Evolutionary conservation across 371 early-diverging fungal species (phyloP).

Genomic region (Rhizopus delemar): DNA sequence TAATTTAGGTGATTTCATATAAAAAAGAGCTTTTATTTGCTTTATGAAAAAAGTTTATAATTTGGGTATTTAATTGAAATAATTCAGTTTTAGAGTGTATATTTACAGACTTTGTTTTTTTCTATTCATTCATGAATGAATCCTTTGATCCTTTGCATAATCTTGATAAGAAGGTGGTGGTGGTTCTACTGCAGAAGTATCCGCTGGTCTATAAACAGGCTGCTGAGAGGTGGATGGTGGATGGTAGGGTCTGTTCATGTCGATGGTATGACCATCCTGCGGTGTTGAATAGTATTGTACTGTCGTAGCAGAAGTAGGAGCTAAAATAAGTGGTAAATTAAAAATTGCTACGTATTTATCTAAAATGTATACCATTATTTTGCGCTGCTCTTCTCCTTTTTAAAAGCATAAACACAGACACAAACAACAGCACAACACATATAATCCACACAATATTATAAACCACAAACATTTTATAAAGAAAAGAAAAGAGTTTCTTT

Average conservation of each 20-base stretch:
- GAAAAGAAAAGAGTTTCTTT: constrained; percentile 3
- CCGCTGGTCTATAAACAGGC: constrained; percentile 16
- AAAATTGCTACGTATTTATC: background rate
- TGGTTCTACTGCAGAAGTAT: constrained; percentile 8
- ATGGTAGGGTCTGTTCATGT: constrained; percentile 20
- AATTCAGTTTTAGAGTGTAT: background rate
- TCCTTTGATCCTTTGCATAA: constrained; percentile 21
- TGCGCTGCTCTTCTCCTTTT: constrained; percentile 8
- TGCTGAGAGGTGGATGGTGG: background rate
- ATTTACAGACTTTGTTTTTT: background rate
- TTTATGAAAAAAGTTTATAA: no score
- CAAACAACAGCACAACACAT: constrained; percentile 18
- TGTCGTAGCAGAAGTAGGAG: background rate
- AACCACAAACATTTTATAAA: constrained; percentile 19
- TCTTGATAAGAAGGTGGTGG: constrained; percentile 39
- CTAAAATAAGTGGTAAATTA: background rate
- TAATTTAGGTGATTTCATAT: no score
- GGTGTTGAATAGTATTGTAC: background rate
- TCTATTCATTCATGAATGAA: background rate
- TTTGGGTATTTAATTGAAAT: no score
- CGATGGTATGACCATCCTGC: constrained; percentile 3
- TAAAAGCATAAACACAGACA: constrained; percentile 8
- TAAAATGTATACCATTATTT: background rate
- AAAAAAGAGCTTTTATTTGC: no score
- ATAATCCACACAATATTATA: constrained; percentile 25